Evolutionary conservation across 2,329 filamentous ascomycete species (phyloP).

Genomic region (Botrytis aclada): DNA sequence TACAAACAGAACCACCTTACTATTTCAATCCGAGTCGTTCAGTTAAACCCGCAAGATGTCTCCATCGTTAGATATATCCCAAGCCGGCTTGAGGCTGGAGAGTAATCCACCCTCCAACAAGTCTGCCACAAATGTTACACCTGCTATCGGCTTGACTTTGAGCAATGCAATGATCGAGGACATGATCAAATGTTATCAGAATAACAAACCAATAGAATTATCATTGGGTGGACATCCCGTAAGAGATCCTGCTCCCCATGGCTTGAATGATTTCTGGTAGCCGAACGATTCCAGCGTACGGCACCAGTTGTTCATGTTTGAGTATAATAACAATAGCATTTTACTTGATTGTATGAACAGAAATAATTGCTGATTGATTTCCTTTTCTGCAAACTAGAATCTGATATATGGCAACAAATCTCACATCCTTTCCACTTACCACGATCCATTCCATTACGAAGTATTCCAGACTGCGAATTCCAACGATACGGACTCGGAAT

Average conservation of each 20-base stretch:
- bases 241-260: slow-evolving; percentile 41
- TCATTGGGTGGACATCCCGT: slow-evolving; percentile 58
- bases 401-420: slow-evolving; percentile 19
- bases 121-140: background rate
- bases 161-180: slow-evolving; percentile 57
- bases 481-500: slow-evolving; percentile 22
- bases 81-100: slow-evolving; percentile 17
- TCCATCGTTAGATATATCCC: slow-evolving; percentile 18
- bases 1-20: background rate
- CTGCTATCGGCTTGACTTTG: slow-evolving; percentile 51
- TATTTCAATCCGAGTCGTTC: background rate
- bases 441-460: slow-evolving; percentile 51
- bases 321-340: slow-evolving; percentile 10
- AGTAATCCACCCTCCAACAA: slow-evolving; percentile 16
- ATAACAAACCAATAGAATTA: slow-evolving; percentile 55
- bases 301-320: background rate
- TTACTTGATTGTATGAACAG: slow-evolving; percentile 21
- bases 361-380: slow-evolving; percentile 16
- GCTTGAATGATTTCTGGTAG: slow-evolving; percentile 16
- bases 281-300: background rate
- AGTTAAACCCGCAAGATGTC: slow-evolving; percentile 4
- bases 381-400: slow-evolving; percentile 13
- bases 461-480: slow-evolving; percentile 53
- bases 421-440: slow-evolving; percentile 35
- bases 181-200: slow-evolving; percentile 58